phyloP scores from a whole-genome alignment of 495 filamentous ascomycete genomes.

The Talaromyces borbonicus region DNA sequence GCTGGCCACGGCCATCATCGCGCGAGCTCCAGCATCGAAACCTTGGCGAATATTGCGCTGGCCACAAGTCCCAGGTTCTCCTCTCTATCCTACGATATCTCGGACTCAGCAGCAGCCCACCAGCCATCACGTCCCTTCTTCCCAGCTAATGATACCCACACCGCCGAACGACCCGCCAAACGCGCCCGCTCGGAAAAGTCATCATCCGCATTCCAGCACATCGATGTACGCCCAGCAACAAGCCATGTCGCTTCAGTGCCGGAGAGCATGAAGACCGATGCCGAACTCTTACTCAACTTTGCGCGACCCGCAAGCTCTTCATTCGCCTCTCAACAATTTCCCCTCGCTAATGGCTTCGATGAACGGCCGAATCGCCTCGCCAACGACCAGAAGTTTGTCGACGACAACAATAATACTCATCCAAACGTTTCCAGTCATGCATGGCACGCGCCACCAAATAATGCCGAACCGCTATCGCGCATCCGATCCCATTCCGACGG shows the following conservation, averaged over 20 bases:
- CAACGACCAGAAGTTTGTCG: slow-evolving; percentile 17
- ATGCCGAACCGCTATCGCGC: slow-evolving; percentile 23
- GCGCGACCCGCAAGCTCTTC: slow-evolving; percentile 31
- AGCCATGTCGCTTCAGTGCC: slow-evolving; percentile 26
- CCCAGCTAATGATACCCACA: slow-evolving; percentile 17
- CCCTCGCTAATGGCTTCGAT: slow-evolving; percentile 28
- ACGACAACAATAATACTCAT: slow-evolving; percentile 9
- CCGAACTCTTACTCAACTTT: slow-evolving; percentile 42
- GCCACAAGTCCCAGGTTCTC: slow-evolving; percentile 38
- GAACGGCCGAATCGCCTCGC: slow-evolving; percentile 20
- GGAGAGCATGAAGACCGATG: slow-evolving; percentile 43
- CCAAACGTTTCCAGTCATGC: slow-evolving; percentile 11
- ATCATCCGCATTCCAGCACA: slow-evolving; percentile 34
- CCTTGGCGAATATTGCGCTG: slow-evolving; percentile 45
- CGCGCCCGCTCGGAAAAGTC: slow-evolving; percentile 49
- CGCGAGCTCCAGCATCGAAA: slow-evolving; percentile 42
- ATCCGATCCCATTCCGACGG: slow-evolving; percentile 39
- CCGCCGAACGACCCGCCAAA: slow-evolving; percentile 48
- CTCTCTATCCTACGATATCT: slow-evolving; percentile 18
- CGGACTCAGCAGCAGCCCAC: slow-evolving; percentile 15
- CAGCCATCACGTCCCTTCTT: slow-evolving; percentile 18
- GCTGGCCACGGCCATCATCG: slow-evolving; percentile 27
- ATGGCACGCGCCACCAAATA: slow-evolving; percentile 9
- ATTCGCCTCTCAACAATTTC: slow-evolving; percentile 16
- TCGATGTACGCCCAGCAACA: slow-evolving; percentile 30